Conservation (phyloP, 306 rosid species). For the Luffa acutangula region DNA sequence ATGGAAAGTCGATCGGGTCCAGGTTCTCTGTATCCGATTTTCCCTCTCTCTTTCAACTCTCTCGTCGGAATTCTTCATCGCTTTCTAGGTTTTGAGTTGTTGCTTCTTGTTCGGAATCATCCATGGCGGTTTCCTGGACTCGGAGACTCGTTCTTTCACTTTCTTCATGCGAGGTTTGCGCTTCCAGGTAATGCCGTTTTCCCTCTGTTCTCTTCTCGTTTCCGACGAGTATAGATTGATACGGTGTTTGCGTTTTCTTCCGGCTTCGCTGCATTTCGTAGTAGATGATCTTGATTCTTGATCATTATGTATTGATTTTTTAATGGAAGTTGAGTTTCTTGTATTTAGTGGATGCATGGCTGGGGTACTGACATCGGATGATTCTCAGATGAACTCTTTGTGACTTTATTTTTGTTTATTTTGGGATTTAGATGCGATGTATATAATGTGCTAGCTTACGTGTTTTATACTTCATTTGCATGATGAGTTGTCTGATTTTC, state of each 20-base stretch:
- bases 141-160: not conserved
- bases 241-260: not conserved
- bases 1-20: not conserved
- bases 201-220: not conserved
- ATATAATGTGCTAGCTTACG: not conserved
- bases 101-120: not conserved
- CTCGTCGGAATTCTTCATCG: not conserved
- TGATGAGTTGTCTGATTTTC: not conserved
- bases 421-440: not conserved
- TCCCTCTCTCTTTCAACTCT: not conserved
- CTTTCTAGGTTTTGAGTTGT: not conserved
- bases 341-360: slow-evolving; percentile 2
- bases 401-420: not conserved
- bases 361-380: not conserved
- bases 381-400: not conserved
- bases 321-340: not conserved
- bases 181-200: not conserved
- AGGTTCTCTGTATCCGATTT: not conserved
- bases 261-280: not conserved
- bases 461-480: not conserved
- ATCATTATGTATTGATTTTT: not conserved
- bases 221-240: not conserved
- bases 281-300: not conserved
- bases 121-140: not conserved
- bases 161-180: not conserved